phyloP scores from a whole-genome alignment of 495 filamentous ascomycete species.

The Penicillium arizonense region DNA sequence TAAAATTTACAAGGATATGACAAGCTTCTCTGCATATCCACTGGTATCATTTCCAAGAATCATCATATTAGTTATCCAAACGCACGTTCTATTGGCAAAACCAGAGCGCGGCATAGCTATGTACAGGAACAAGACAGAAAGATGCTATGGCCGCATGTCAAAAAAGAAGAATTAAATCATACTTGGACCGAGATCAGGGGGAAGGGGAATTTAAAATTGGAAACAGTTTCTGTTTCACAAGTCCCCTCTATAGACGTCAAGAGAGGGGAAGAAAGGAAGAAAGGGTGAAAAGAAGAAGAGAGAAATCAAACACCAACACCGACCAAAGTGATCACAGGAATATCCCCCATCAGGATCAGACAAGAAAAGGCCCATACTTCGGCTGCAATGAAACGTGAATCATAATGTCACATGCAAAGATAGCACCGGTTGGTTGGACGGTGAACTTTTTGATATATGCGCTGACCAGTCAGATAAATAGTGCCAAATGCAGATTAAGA shows the following conservation, averaged over 20 bases:
- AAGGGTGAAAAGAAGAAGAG: conserved; percentile 16
- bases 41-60: too few species aligned
- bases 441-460: conserved; percentile 4
- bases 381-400: conserved; percentile 37
- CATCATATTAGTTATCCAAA: conserved; percentile 5
- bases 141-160: conserved; percentile 24
- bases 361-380: conserved; percentile 11
- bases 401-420: conserved; percentile 33
- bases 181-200: conserved; percentile 12
- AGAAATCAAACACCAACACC: conserved; percentile 32
- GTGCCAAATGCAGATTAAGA: conserved; percentile 29
- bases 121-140: conserved; percentile 19
- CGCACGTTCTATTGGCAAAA: conserved; percentile 22
- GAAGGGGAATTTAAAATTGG: neutral
- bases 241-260: conserved; percentile 5
- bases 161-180: conserved; percentile 21
- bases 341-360: conserved; percentile 9
- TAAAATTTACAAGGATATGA: neutral
- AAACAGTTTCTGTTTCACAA: neutral
- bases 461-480: conserved; percentile 12
- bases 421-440: conserved; percentile 1
- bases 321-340: conserved; percentile 9
- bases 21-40: neutral
- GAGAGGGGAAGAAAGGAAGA: conserved; percentile 1
- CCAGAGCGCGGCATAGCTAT: conserved; percentile 25